phyloP scores from a whole-genome alignment of 805 yeast genomes.

The Candida gorgasii region DNA sequence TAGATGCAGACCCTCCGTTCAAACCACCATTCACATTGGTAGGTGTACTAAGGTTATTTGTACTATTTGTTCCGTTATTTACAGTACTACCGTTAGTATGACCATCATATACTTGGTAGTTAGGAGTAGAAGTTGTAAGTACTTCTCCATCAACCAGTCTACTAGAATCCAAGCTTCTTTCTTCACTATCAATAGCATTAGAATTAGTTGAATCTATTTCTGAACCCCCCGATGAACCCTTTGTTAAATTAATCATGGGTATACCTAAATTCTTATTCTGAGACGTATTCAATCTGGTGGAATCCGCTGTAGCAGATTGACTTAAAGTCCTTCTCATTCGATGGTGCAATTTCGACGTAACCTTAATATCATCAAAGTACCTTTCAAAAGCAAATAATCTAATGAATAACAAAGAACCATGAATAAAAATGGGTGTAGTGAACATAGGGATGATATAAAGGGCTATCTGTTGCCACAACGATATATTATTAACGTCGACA shows the following conservation, averaged over 20 bases:
- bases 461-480: constrained; percentile 77
- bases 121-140: constrained; percentile 3
- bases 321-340: constrained; percentile 82
- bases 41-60: not conserved
- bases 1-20: not conserved
- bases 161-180: not conserved
- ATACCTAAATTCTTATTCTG: constrained; percentile 34
- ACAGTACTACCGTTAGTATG: not conserved
- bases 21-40: too few species aligned
- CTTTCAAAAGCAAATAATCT: constrained; percentile 89
- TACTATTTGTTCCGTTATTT: not conserved
- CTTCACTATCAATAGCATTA: constrained; percentile 1
- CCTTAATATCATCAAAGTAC: constrained; percentile 78
- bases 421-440: constrained; percentile 87
- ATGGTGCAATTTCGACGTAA: constrained; percentile 73
- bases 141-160: not conserved
- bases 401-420: constrained; percentile 71
- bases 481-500: constrained; percentile 60
- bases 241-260: constrained; percentile 9
- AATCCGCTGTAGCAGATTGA: constrained; percentile 28
- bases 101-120: not conserved
- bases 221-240: not conserved
- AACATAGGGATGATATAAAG: constrained; percentile 62
- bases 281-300: constrained; percentile 6
- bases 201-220: constrained; percentile 6